These are phyloP conservation scores for Musa beccarii DNA, from an alignment of 176 grass and related monocot genomes.

Conservation along the genomic window DNA sequence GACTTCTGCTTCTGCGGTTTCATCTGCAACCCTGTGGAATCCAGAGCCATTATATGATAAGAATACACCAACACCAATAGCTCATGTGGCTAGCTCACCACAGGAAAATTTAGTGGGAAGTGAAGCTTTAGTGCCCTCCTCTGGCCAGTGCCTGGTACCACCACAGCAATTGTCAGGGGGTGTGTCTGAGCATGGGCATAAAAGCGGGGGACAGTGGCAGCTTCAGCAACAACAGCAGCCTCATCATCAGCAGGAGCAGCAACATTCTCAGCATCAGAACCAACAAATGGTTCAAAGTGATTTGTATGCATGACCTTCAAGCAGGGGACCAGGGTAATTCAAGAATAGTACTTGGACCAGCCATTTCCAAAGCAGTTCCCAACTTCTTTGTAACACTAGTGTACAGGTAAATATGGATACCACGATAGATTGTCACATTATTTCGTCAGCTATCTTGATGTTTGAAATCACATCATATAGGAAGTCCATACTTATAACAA, in stretches of 20 bases:
- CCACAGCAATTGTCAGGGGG: constrained; percentile 51
- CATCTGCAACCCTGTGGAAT: constrained; percentile 41
- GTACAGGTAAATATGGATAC: constrained; percentile 2
- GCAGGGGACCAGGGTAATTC: constrained; percentile 61
- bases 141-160: constrained; percentile 46
- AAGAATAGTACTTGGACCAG: neutral
- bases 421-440: neutral
- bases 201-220: constrained; percentile 50
- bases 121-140: constrained; percentile 46
- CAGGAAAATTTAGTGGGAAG: constrained; percentile 58
- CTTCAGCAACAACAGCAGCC: constrained; percentile 32
- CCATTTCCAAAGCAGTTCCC: neutral
- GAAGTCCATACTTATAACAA: neutral
- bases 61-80: constrained; percentile 30
- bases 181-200: constrained; percentile 45
- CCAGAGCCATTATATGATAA: constrained; percentile 35
- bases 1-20: constrained; percentile 37
- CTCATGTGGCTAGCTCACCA: constrained; percentile 35
- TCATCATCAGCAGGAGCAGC: constrained; percentile 12
- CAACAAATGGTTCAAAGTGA: constrained; percentile 37
- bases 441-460: neutral
- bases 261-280: constrained; percentile 32
- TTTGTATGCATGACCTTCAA: constrained; percentile 59
- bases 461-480: neutral
- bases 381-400: constrained; percentile 4